phyloP scores from a whole-genome alignment of 192 early-diverging fungal species.

The Radiomyces spectabilis region DNA sequence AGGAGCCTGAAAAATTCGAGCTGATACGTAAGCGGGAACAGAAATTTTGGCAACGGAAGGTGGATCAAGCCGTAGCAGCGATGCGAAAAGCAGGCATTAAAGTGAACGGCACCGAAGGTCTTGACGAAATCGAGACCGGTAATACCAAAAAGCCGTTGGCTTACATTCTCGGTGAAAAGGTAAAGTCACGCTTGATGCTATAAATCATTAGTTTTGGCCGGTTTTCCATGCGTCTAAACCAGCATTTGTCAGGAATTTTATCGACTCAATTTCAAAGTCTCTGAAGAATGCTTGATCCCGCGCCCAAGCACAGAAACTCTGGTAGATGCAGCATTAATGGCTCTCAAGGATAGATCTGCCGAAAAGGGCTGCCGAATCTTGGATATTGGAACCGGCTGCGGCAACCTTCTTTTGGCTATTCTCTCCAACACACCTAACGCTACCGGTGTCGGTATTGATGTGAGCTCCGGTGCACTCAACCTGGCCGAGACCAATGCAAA shows the following conservation, averaged over 20 bases:
- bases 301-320: conserved; percentile 61
- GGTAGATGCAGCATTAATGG: conserved; percentile 45
- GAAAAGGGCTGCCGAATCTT: conserved; percentile 47
- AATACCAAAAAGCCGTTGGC: conserved; percentile 33
- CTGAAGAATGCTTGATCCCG: conserved; percentile 61
- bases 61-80: conserved; percentile 32
- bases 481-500: conserved; percentile 45
- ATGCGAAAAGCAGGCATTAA: conserved; percentile 23
- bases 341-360: conserved; percentile 59
- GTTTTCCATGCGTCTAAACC: too few species aligned
- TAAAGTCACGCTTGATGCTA: background rate
- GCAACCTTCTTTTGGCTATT: conserved; percentile 57
- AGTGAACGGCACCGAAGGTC: background rate
- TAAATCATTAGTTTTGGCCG: background rate
- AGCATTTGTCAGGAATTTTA: conserved; percentile 54
- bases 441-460: conserved; percentile 59
- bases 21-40: conserved; percentile 48
- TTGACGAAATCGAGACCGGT: conserved; percentile 10
- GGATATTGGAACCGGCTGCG: conserved; percentile 72
- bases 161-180: conserved; percentile 45
- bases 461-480: conserved; percentile 41
- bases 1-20: conserved; percentile 47
- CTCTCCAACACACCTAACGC: conserved; percentile 25
- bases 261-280: conserved; percentile 47
- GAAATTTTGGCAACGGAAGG: conserved; percentile 37